These are phyloP conservation scores for Penicillium sp. DNA, from an alignment of 2,329 filamentous ascomycete genomes.

Conservation along the genomic window DNA sequence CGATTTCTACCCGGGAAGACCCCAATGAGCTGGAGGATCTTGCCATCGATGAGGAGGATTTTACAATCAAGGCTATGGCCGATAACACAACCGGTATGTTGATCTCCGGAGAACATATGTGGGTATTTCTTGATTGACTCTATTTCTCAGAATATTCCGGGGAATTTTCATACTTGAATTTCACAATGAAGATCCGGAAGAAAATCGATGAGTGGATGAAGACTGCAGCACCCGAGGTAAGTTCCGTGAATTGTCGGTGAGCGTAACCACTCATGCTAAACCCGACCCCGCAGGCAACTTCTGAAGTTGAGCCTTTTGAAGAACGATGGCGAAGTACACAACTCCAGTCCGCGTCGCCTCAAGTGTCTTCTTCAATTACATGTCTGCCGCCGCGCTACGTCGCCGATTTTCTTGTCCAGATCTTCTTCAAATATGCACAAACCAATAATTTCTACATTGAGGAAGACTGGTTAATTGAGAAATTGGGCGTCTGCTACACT, in stretches of 20 bases:
- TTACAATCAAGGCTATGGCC: constrained; percentile 41
- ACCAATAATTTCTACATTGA: constrained; percentile 49
- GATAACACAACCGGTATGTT: constrained; percentile 43
- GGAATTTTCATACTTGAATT: constrained; percentile 48
- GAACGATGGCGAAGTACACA: constrained; percentile 46
- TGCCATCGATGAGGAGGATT: constrained; percentile 44
- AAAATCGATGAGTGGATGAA: constrained; percentile 48
- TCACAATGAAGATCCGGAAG: constrained; percentile 45
- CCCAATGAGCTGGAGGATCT: constrained; percentile 42
- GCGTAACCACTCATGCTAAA: constrained; percentile 8
- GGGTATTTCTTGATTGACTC: neutral
- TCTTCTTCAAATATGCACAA: constrained; percentile 47
- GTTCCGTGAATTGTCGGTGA: neutral
- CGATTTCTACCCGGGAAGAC: constrained; percentile 32
- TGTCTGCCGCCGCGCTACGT: constrained; percentile 47
- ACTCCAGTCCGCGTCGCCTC: constrained; percentile 42
- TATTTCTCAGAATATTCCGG: constrained; percentile 43
- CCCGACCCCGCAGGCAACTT: constrained; percentile 28
- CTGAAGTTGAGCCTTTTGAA: constrained; percentile 42
- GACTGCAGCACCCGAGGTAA: constrained; percentile 38
- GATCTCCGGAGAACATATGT: too few species aligned
- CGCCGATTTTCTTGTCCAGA: constrained; percentile 44
- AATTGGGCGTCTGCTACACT: constrained; percentile 41
- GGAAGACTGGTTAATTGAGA: constrained; percentile 43
- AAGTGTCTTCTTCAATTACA: constrained; percentile 39